Evolutionary conservation across 495 filamentous ascomycete species (phyloP).

Genomic region (Emericellopsis terricola): DNA sequence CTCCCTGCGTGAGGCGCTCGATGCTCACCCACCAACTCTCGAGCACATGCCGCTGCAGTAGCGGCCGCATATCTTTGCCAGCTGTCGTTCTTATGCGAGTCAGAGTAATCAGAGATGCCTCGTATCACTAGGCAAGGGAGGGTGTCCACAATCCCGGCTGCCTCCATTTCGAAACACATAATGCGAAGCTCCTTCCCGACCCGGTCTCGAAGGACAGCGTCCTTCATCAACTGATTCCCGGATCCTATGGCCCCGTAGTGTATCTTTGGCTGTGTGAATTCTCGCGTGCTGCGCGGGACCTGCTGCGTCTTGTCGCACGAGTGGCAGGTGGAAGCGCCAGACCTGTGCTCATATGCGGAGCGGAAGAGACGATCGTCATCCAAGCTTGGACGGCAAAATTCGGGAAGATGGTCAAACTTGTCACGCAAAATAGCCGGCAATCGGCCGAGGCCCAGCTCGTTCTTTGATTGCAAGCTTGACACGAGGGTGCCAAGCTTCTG

Average conservation of each 20-base stretch:
- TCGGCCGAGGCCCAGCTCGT: neutral
- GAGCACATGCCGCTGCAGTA: constrained; percentile 8
- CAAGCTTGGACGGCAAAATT: neutral
- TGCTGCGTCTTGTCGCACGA: neutral
- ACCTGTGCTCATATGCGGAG: neutral
- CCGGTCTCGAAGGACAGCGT: neutral
- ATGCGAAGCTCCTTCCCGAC: neutral
- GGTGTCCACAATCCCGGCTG: constrained; percentile 6
- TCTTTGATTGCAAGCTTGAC: too few species aligned
- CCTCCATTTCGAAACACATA: neutral
- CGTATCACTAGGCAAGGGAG: constrained; percentile 15
- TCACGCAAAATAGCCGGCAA: neutral
- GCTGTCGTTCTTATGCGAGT: constrained; percentile 16
- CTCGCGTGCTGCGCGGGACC: neutral
- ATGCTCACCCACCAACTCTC: constrained; percentile 5
- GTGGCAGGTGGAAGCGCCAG: neutral
- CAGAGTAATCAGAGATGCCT: constrained; percentile 23
- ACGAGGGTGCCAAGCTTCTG: too few species aligned
- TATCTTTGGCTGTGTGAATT: neutral
- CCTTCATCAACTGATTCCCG: neutral
- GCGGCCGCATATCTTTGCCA: constrained; percentile 11
- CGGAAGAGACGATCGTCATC: neutral
- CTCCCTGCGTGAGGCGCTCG: too few species aligned
- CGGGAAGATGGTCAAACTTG: neutral
- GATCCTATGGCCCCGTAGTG: neutral